Conservation (phyloP, 352 stramenopile species). For the Poterioochromonas sp. region DNA sequence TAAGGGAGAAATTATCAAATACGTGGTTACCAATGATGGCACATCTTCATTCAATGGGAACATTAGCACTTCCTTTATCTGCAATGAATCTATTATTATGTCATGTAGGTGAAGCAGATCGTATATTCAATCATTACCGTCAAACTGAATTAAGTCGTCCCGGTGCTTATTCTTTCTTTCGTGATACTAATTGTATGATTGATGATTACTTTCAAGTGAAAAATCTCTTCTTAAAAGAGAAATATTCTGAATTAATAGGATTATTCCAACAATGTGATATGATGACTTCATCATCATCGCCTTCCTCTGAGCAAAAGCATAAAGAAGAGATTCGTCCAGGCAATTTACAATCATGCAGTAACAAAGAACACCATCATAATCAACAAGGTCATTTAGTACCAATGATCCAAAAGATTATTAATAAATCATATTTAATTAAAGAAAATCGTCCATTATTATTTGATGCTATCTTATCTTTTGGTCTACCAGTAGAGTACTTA, state of each 20-base stretch:
- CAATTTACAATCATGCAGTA: background rate
- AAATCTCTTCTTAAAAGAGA: background rate
- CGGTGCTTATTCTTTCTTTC: background rate
- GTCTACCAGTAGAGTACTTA: background rate
- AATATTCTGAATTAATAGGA: background rate
- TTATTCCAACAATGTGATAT: background rate
- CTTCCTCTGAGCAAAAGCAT: no score
- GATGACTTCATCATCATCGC: no score
- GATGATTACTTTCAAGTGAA: background rate
- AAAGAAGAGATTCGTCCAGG: background rate
- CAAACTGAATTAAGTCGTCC: background rate
- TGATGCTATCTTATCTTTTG: background rate
- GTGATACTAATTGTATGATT: background rate
- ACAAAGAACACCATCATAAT: background rate
- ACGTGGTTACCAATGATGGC: background rate
- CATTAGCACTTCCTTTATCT: background rate
- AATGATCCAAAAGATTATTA: background rate
- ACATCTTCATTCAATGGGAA: slow-evolving; percentile 10
- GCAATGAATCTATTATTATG: background rate
- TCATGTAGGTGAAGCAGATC: background rate
- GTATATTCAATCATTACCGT: background rate
- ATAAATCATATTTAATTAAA: background rate
- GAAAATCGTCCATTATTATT: background rate
- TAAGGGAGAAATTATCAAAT: background rate
- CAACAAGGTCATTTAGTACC: background rate